Conservation (phyloP, 2,329 filamentous ascomycete species). For the Onygenales sp. region DNA sequence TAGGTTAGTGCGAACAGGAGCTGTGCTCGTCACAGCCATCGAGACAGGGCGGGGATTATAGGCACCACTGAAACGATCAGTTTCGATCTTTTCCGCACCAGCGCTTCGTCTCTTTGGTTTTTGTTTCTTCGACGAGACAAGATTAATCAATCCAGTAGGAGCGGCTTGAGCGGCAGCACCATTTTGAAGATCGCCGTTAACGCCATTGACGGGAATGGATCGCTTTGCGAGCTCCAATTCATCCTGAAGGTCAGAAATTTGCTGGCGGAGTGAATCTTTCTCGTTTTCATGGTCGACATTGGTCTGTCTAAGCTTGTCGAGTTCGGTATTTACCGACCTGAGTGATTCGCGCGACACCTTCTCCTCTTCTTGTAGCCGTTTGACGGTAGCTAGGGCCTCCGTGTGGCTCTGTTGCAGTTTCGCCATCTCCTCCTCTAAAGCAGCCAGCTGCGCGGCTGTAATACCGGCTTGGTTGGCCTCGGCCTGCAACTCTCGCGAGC, state of each 20-base stretch:
- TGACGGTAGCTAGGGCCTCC: slow-evolving; percentile 82
- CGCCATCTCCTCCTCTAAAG: slow-evolving; percentile 93
- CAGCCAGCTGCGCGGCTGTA: slow-evolving; percentile 76
- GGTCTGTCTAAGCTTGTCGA: slow-evolving; percentile 67
- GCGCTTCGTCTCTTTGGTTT: slow-evolving; percentile 74
- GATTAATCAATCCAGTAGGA: slow-evolving; percentile 78
- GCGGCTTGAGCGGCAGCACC: slow-evolving; percentile 48
- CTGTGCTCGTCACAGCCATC: slow-evolving; percentile 65
- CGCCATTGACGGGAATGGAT: slow-evolving; percentile 60
- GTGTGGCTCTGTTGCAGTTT: slow-evolving; percentile 82
- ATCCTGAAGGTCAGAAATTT: slow-evolving; percentile 82
- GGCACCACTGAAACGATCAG: slow-evolving; percentile 81
- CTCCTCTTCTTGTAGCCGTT: slow-evolving; percentile 91
- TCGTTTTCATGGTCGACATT: slow-evolving; percentile 73
- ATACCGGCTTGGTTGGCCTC: slow-evolving; percentile 98
- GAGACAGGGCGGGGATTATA: slow-evolving; percentile 95
- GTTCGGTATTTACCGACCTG: slow-evolving; percentile 65
- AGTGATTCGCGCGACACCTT: slow-evolving; percentile 75
- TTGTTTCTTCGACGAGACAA: slow-evolving; percentile 93
- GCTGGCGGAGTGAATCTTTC: slow-evolving; percentile 74
- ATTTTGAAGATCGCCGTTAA: slow-evolving; percentile 52
- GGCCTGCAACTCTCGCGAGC: slow-evolving; percentile 86
- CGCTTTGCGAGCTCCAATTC: slow-evolving; percentile 82
- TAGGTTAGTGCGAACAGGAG: slow-evolving; percentile 51
- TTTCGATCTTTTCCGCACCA: slow-evolving; percentile 71